Evolutionary conservation across 108 stramenopile species (phyloP).

Genomic region (Fistulifera pelliculosa): DNA sequence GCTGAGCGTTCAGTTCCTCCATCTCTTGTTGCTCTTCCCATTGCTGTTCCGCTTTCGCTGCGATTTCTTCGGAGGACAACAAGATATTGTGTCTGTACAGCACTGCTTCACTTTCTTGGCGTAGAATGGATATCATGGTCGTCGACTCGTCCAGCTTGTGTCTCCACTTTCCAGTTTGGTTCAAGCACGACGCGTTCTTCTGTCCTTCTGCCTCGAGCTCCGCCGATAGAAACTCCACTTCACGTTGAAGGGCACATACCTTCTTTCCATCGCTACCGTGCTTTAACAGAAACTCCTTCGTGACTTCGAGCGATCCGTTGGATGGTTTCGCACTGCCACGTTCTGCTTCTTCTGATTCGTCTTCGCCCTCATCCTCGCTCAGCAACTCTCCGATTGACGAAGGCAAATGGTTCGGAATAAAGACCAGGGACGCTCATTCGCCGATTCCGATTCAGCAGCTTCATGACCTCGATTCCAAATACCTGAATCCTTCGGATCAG

Average conservation of each 20-base stretch:
- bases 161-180: slow-evolving; percentile 3
- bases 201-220: slow-evolving; percentile 45
- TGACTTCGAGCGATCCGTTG: background rate
- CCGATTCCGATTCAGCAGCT: too few species aligned
- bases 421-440: background rate
- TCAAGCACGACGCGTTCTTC: too few species aligned
- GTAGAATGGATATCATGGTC: slow-evolving; percentile 67
- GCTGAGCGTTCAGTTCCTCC: slow-evolving; percentile 2
- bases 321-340: background rate
- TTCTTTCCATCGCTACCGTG: background rate
- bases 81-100: slow-evolving; percentile 71
- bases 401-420: slow-evolving; percentile 1
- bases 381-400: too few species aligned
- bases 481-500: background rate
- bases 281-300: background rate
- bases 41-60: slow-evolving; percentile 32
- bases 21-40: slow-evolving; percentile 25
- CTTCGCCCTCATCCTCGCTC: background rate
- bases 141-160: slow-evolving; percentile 56
- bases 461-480: too few species aligned
- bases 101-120: slow-evolving; percentile 84
- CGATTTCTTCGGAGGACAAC: slow-evolving; percentile 56
- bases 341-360: slow-evolving; percentile 4
- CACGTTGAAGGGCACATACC: background rate
- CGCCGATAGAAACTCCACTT: slow-evolving; percentile 23